Evolutionary conservation across 2,329 filamentous ascomycete genomes (phyloP).

Genomic region (Epichloe amarillans): DNA sequence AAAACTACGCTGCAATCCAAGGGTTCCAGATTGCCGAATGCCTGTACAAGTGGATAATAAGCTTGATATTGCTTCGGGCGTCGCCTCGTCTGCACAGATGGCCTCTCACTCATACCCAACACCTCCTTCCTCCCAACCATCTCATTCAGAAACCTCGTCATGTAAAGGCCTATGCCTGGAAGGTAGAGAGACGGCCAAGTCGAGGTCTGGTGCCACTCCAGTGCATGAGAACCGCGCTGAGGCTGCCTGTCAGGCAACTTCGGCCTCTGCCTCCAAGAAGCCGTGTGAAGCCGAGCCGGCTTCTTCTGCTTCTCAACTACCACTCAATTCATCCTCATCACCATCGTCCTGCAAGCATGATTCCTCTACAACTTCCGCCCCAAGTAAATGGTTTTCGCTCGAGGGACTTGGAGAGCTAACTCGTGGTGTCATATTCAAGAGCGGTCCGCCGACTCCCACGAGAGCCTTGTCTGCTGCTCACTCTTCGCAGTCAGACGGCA

Average conservation of each 20-base stretch:
- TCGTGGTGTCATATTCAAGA: slow-evolving; percentile 62
- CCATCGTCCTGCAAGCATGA: slow-evolving; percentile 27
- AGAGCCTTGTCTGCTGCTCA: slow-evolving; percentile 62
- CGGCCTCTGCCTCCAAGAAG: not conserved
- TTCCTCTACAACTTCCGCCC: slow-evolving; percentile 29
- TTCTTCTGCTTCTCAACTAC: slow-evolving; percentile 1
- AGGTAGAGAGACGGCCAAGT: slow-evolving; percentile 12
- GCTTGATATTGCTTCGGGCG: slow-evolving; percentile 10
- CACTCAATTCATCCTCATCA: slow-evolving; percentile 5
- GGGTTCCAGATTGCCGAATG: slow-evolving; percentile 5
- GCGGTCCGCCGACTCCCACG: slow-evolving; percentile 80
- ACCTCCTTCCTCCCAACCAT: slow-evolving; percentile 39
- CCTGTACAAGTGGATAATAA: slow-evolving; percentile 8
- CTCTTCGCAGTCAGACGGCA: slow-evolving; percentile 34
- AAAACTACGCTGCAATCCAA: slow-evolving; percentile 13
- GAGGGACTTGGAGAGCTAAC: slow-evolving; percentile 78
- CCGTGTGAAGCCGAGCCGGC: not conserved
- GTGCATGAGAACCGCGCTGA: not conserved
- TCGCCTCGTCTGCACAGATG: slow-evolving; percentile 12
- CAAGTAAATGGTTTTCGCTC: slow-evolving; percentile 47
- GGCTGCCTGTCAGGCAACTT: not conserved
- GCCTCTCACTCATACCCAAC: slow-evolving; percentile 36
- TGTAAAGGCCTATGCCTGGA: slow-evolving; percentile 15
- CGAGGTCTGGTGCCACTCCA: not conserved
- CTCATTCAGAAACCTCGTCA: slow-evolving; percentile 23